These are phyloP conservation scores for Wickerhamiella spandovensis DNA, from an alignment of 805 yeast species.

Conservation along the genomic window DNA sequence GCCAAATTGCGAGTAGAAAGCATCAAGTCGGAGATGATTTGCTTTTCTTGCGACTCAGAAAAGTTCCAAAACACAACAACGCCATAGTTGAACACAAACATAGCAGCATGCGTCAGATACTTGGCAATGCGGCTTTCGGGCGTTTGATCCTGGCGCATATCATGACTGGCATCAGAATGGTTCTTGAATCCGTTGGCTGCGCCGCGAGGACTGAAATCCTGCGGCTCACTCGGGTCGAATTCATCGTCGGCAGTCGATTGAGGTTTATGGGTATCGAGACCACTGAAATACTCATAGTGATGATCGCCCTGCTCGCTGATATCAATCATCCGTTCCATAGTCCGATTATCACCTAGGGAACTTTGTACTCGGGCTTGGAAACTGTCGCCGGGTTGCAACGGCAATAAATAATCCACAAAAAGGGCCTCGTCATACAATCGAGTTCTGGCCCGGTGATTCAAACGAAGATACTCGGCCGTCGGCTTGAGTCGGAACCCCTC, in stretches of 20 bases:
- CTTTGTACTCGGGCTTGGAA: constrained; percentile 25
- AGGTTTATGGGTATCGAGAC: constrained; percentile 41
- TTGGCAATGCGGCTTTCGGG: constrained; percentile 21
- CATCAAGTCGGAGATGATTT: constrained; percentile 82
- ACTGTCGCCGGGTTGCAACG: constrained; percentile 61
- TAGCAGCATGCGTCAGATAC: constrained; percentile 50
- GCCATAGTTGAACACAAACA: constrained; percentile 83
- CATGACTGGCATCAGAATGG: not conserved
- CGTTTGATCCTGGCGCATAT: not conserved
- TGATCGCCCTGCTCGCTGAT: constrained; percentile 79
- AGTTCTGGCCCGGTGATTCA: constrained; percentile 72
- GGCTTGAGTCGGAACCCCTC: constrained; percentile 61
- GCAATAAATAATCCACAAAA: constrained; percentile 79
- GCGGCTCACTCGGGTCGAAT: constrained; percentile 92
- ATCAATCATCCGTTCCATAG: constrained; percentile 68
- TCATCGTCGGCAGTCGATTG: constrained; percentile 33
- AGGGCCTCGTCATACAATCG: constrained; percentile 85
- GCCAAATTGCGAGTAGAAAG: constrained; percentile 45
- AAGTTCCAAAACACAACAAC: constrained; percentile 98
- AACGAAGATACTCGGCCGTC: constrained; percentile 49
- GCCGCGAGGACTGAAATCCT: constrained; percentile 47
- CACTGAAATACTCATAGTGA: constrained; percentile 81
- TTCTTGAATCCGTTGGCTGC: not conserved
- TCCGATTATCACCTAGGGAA: constrained; percentile 27
- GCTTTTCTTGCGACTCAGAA: constrained; percentile 82